Conservation (phyloP, 129 eudicot species). For the Escallonia herrerae region DNA sequence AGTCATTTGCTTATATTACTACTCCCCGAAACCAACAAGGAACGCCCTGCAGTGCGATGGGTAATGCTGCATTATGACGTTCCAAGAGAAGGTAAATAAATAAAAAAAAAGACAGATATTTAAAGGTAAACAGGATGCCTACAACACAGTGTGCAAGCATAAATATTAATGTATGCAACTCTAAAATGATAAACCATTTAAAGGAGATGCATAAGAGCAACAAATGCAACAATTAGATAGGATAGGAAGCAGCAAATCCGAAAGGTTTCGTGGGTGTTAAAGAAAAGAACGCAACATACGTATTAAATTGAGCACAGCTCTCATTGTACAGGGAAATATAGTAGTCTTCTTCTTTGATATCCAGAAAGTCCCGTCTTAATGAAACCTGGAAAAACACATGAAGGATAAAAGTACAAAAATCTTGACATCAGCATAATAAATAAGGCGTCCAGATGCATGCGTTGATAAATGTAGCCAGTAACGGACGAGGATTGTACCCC, state of each 20-base stretch:
- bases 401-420: neutral
- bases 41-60: no score
- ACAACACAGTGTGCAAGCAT: no score
- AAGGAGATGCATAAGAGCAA: neutral
- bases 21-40: no score
- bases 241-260: neutral
- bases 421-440: neutral
- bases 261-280: neutral
- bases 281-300: slow-evolving; percentile 37
- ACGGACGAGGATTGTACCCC: no score
- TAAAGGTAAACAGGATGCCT: no score
- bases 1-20: no score
- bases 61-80: no score
- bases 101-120: no score
- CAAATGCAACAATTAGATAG: neutral
- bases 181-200: neutral
- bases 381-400: slow-evolving; percentile 37
- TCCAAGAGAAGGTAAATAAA: no score
- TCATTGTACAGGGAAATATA: slow-evolving; percentile 80
- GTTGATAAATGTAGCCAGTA: neutral
- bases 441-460: neutral
- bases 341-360: slow-evolving; percentile 79
- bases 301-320: slow-evolving; percentile 82
- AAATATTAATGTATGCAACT: neutral
- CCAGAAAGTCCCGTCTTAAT: slow-evolving; percentile 68